These are phyloP conservation scores for Psidium friedrichsthalianum DNA, from an alignment of 345 rosid genomes.

Conservation along the genomic window DNA sequence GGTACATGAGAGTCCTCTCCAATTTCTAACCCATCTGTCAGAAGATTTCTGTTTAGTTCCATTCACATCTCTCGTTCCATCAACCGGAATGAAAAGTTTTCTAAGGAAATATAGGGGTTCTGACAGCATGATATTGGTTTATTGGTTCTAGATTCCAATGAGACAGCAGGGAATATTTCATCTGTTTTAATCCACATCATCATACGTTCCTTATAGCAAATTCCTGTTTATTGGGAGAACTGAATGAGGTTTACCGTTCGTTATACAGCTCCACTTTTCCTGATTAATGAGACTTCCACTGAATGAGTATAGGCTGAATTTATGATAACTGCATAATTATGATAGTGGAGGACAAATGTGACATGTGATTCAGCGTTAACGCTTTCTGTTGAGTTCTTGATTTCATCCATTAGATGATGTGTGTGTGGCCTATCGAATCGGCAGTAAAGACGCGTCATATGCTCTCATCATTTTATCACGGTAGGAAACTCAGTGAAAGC, in stretches of 20 bases:
- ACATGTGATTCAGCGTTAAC: constrained; percentile 8
- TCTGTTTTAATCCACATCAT: background rate
- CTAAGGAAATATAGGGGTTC: constrained; percentile 9
- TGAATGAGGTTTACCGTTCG: constrained; percentile 41
- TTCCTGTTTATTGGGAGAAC: constrained; percentile 24
- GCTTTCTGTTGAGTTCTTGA: constrained; percentile 50
- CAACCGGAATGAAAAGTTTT: constrained; percentile 17
- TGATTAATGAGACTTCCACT: constrained; percentile 49
- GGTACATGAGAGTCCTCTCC: constrained; percentile 49
- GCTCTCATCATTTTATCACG: too few species aligned
- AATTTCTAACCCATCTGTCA: constrained; percentile 29
- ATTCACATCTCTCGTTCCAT: constrained; percentile 33
- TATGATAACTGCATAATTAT: too few species aligned
- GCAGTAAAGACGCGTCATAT: too few species aligned
- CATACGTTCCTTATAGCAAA: constrained; percentile 28
- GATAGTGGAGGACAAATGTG: too few species aligned
- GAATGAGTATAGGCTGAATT: constrained; percentile 37
- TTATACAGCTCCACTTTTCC: constrained; percentile 61
- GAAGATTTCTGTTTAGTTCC: constrained; percentile 30
- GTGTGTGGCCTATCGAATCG: too few species aligned
- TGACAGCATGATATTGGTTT: constrained; percentile 1
- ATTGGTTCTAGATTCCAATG: constrained; percentile 3
- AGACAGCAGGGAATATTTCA: background rate
- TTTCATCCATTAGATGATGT: constrained; percentile 56
- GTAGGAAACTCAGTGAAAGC: too few species aligned